These are phyloP conservation scores for Nemania sp. DNA, from an alignment of 2,329 filamentous ascomycete species.

Conservation along the genomic window DNA sequence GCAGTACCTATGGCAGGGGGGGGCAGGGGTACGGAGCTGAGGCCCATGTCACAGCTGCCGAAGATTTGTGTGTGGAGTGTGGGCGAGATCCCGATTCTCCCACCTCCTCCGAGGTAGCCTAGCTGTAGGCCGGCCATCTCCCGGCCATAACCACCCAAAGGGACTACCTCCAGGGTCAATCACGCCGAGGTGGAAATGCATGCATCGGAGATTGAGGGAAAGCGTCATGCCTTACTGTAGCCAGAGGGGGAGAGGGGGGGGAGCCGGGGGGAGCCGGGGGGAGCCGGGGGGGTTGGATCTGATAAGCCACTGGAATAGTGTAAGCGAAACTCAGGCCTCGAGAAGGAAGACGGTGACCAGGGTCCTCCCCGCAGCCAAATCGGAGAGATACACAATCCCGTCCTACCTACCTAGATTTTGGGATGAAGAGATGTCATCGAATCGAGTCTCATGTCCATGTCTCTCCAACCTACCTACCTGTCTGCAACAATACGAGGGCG, in stretches of 20 bases:
- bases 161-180: conserved; percentile 19
- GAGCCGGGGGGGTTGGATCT: conserved; percentile 14
- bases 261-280: not conserved
- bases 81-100: conserved; percentile 24
- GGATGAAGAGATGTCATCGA: no score
- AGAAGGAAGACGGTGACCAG: not conserved
- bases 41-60: conserved; percentile 23
- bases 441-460: no score
- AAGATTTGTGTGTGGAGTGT: conserved; percentile 23
- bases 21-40: conserved; percentile 25
- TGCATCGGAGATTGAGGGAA: conserved; percentile 27
- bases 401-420: conserved; percentile 11
- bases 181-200: conserved; percentile 15
- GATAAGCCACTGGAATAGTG: conserved; percentile 14
- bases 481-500: not conserved
- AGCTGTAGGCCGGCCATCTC: conserved; percentile 14
- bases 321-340: conserved; percentile 1
- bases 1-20: conserved; percentile 1
- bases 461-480: not conserved
- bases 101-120: conserved; percentile 18
- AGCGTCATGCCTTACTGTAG: conserved; percentile 21
- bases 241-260: not conserved
- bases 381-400: conserved; percentile 8
- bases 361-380: conserved; percentile 18
- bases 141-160: conserved; percentile 23